Conservation (phyloP, 73 alveolate genomes). For the Paramecium octaurelia region DNA sequence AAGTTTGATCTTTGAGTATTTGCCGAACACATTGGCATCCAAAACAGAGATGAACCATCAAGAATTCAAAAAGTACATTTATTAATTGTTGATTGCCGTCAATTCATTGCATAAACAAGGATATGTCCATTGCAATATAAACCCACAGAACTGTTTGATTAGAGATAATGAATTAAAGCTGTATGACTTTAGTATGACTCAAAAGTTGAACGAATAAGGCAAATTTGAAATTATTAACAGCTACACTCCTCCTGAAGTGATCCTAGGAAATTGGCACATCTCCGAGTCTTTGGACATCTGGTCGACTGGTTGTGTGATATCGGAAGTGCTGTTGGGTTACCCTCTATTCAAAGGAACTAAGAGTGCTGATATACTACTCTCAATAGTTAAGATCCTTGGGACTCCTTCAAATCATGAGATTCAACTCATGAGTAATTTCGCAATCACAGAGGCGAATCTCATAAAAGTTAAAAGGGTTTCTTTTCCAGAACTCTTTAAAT, state of each 20-base stretch:
- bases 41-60: neutral
- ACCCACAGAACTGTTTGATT: neutral
- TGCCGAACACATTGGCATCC: neutral
- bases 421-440: neutral
- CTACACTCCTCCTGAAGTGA: neutral
- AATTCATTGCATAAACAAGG: neutral
- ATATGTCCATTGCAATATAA: neutral
- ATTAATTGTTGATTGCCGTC: neutral
- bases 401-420: neutral
- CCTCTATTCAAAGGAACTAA: neutral
- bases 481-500: neutral
- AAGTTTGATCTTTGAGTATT: neutral
- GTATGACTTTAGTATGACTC: neutral
- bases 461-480: neutral
- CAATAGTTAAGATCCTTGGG: neutral
- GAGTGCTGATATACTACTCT: neutral
- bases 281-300: neutral
- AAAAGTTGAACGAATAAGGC: neutral
- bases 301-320: neutral
- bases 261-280: neutral
- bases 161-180: neutral
- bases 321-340: neutral
- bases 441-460: neutral
- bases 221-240: neutral
- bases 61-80: neutral